Evolutionary conservation across 2,329 filamentous ascomycete genomes (phyloP), one percentile per base, ranked within the genome.

Genomic region (Monilinia polystroma): DNA sequence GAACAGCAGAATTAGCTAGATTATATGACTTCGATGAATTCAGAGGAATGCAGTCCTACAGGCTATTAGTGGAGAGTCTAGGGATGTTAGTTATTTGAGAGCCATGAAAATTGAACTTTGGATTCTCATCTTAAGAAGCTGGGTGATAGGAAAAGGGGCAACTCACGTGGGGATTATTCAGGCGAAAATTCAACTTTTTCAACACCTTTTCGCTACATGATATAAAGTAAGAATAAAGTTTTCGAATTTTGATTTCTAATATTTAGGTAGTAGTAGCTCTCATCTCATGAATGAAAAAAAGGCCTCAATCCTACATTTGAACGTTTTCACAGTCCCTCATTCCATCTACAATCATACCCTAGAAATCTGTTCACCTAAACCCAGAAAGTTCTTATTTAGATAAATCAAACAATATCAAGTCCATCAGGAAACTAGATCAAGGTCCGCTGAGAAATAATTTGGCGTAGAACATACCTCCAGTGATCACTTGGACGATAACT

Each of bases 1-100:
- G 18, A 32, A 1, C 10, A 47, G 26, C 10, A 14, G 12, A 4
- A 16, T 2, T 35, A 16, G 32, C 2, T 3, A 7, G 10, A 7
- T 32, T 29, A 1, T 16, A 10, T n/a, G 20, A 0, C 29, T 18
- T 20, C 23, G 6, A 0, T 14, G 1, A 10, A 12, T 4, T 26
- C 14, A 1, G 10, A 32, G 18, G 2, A 12, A 58, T 11, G 3
- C 4, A 10, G 3, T 10, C 7, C 6, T 32, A 6, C 18, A 14
- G 32, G 14, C 2, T 1, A n/a, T n/a, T 18, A 12, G 14, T 16
- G 20, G 10, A 14, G 2, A 4, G 6, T 12, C 10, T 7, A 26
- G 3, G 4, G 2, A 43, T 12, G 2, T 7, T 2, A 3, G 23
- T 38, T 2, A 26, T 26, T 0, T 7, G 18, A 12, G 16, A 23